Evolutionary conservation across 1,139 yeast species (phyloP).

Genomic region (Entelexis sorbosivorans): DNA sequence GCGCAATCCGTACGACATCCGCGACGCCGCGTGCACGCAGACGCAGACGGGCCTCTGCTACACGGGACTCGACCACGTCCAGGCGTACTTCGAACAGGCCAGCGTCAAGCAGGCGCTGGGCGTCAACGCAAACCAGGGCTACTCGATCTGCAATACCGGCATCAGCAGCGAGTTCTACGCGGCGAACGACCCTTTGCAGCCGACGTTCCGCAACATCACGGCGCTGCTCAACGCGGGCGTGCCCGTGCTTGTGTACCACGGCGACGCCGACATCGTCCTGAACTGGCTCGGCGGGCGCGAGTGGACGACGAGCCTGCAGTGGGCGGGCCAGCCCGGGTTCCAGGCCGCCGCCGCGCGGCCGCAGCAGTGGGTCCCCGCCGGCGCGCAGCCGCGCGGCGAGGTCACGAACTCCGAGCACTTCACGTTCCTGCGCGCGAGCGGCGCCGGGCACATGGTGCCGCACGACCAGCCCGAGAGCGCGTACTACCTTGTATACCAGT

Average conservation of each 20-base stretch:
- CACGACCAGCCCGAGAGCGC: constrained; percentile 68
- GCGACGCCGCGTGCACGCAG: constrained; percentile 65
- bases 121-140: constrained; percentile 70
- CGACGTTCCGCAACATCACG: constrained; percentile 52
- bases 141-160: constrained; percentile 65
- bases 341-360: constrained; percentile 27
- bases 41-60: constrained; percentile 52
- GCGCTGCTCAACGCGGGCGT: constrained; percentile 47
- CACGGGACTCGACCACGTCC: constrained; percentile 53
- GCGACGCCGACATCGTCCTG: constrained; percentile 81
- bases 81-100: constrained; percentile 54
- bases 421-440: constrained; percentile 51
- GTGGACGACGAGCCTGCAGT: constrained; percentile 58
- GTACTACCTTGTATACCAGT: constrained; percentile 63
- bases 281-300: constrained; percentile 83
- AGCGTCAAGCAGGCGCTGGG: constrained; percentile 72
- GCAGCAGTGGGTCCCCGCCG: constrained; percentile 36
- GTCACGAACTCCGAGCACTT: constrained; percentile 45
- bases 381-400: constrained; percentile 42
- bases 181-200: constrained; percentile 54
- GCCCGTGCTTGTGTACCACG: constrained; percentile 80
- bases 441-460: constrained; percentile 68
- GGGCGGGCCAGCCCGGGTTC: constrained; percentile 39
- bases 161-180: constrained; percentile 46
- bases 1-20: constrained; percentile 83